These are phyloP conservation scores for Brettanomyces custersianus DNA, from an alignment of 805 yeast genomes.

Conservation along the genomic window DNA sequence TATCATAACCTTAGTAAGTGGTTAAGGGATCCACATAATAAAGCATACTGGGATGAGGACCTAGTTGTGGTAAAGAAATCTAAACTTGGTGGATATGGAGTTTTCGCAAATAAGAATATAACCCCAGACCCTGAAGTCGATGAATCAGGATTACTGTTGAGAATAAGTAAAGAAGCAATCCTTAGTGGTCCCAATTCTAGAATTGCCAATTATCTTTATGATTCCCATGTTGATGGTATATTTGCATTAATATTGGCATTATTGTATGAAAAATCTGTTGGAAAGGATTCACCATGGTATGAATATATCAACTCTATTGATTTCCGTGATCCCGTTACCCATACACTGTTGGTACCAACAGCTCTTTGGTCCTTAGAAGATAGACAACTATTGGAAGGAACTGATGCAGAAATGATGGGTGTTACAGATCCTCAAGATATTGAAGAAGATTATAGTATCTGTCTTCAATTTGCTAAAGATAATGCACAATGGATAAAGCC, in stretches of 20 bases:
- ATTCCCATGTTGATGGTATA: conserved; percentile 53
- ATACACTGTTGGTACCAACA: conserved; percentile 42
- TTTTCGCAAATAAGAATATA: conserved; percentile 45
- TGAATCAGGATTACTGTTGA: conserved; percentile 29
- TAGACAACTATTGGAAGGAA: conserved; percentile 40
- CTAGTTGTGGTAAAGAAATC: conserved; percentile 38
- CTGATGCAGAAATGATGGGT: conserved; percentile 55
- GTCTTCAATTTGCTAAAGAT: conserved; percentile 32
- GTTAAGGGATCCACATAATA: conserved; percentile 37
- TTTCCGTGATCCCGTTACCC: conserved; percentile 13
- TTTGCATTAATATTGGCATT: conserved; percentile 59
- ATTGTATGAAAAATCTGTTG: conserved; percentile 57
- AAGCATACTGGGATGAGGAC: conserved; percentile 45
- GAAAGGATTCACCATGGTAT: conserved; percentile 73
- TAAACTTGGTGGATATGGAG: conserved; percentile 61
- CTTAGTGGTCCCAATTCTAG: conserved; percentile 50
- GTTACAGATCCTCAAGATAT: conserved; percentile 43
- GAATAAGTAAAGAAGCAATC: conserved; percentile 54
- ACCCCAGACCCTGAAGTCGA: conserved; percentile 23
- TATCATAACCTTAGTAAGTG: conserved; percentile 34
- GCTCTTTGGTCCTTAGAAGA: conserved; percentile 53
- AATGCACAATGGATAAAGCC: conserved; percentile 21
- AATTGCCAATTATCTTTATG: conserved; percentile 59
- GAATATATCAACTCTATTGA: conserved; percentile 51
- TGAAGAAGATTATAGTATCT: conserved; percentile 29